Conservation (phyloP, 805 yeast species). For the Lachancea mirantina region DNA sequence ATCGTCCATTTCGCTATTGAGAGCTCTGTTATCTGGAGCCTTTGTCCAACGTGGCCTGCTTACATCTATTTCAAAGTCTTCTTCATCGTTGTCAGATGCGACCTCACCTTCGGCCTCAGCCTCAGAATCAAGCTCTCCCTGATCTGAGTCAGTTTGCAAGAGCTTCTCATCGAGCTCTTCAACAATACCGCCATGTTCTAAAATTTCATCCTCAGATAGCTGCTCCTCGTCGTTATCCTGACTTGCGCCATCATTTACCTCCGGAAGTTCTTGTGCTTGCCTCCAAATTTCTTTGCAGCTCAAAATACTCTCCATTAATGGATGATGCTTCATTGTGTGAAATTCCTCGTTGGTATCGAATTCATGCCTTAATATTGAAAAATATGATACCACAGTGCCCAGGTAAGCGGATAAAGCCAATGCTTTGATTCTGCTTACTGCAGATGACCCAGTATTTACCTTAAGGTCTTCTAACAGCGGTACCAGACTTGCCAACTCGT, state of each 20-base stretch:
- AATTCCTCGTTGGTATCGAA: slow-evolving; percentile 48
- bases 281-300: slow-evolving; percentile 85
- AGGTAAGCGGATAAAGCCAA: slow-evolving; percentile 73
- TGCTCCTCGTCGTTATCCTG: slow-evolving; percentile 28
- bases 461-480: slow-evolving; percentile 36
- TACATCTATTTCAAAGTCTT: slow-evolving; percentile 42
- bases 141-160: slow-evolving; percentile 13
- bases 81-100: slow-evolving; percentile 21
- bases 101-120: slow-evolving; percentile 18
- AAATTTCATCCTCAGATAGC: slow-evolving; percentile 23
- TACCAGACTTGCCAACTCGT: slow-evolving; percentile 46
- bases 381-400: slow-evolving; percentile 70
- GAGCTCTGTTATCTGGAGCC: slow-evolving; percentile 21
- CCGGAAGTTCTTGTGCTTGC: slow-evolving; percentile 57
- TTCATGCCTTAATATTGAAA: slow-evolving; percentile 62
- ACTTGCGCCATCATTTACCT: slow-evolving; percentile 16
- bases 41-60: slow-evolving; percentile 47
- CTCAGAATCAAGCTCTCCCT: slow-evolving; percentile 15
- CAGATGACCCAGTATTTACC: slow-evolving; percentile 23
- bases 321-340: slow-evolving; percentile 70
- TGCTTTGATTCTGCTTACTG: slow-evolving; percentile 43
- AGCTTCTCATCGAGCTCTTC: slow-evolving; percentile 19
- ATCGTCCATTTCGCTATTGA: slow-evolving; percentile 37
- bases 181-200: slow-evolving; percentile 8
- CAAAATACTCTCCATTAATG: slow-evolving; percentile 81